Evolutionary conservation across 2,329 filamentous ascomycete species (phyloP), one percentile per base, ranked within the genome.

Genomic region (Colletotrichum gloeosporioides): DNA sequence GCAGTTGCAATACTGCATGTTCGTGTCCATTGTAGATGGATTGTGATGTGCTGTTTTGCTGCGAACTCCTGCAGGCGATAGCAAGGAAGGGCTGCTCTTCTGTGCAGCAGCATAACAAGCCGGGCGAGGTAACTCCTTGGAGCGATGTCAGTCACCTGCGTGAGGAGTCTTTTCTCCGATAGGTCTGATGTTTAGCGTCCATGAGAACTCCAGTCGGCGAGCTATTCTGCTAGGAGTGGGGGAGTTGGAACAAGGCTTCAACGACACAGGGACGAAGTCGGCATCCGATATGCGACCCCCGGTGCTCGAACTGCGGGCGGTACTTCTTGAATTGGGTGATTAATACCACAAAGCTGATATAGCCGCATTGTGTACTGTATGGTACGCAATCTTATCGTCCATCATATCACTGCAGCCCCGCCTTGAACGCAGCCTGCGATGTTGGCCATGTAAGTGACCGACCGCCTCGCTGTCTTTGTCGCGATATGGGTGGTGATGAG

Each of bases 51-150:
- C n/a, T 57, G 36, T 57, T 32, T 61, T 68, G 69, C 69, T 74
- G 74, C 70, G 70, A 76, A 76, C 71, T 68, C 71, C 70, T 76
- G 74, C 71, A 61, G 57, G 71, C 64, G 16, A 36, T 59, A n/a
- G 61, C 55, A 39, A 66, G 69, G 55, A 64, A 64, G 25, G 25
- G 25, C 27, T 61, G 68, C 12, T 25, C 63, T 39, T 44, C 9
- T 53, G 12, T 34, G 61, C 31, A 39, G 31, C 15, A 36, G 61
- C 68, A 29, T 29, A 32, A 7, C 27, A 65, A 27, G 22, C 44
- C 27, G 12, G 15, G 15, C 73, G 62, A 73, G 62, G 69, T 39
- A 13, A 49, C 32, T 74, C 71, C 71, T 49, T 18, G 71, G 18
- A 57, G n/a, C 31, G 36, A 55, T 55, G 49, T n/a, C 29, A 44